A percentile compares a stretch with the other conserved stretches of the same genome.
phyloP scores from a whole-genome alignment of 2,329 filamentous ascomycete species.

The Diplodia corticola region DNA sequence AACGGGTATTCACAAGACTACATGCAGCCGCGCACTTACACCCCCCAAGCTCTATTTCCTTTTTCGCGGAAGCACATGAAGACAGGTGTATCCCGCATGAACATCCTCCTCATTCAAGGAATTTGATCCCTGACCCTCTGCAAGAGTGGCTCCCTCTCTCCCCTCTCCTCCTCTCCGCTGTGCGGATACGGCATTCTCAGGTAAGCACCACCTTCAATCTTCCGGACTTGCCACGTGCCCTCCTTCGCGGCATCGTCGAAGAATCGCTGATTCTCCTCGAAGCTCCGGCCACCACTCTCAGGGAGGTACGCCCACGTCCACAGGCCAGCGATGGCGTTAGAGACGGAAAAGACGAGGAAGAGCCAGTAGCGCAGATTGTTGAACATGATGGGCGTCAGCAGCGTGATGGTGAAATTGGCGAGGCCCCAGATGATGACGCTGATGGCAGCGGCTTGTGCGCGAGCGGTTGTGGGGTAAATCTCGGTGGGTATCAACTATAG shows the following conservation, averaged over 20 bases:
- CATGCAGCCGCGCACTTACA: background rate
- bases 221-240: slow-evolving; percentile 55
- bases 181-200: slow-evolving; percentile 46
- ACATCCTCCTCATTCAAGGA: slow-evolving; percentile 22
- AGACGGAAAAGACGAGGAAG: slow-evolving; percentile 57
- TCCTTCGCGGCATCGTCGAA: slow-evolving; percentile 55
- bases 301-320: slow-evolving; percentile 57
- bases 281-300: slow-evolving; percentile 59
- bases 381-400: slow-evolving; percentile 60
- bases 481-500: slow-evolving; percentile 53
- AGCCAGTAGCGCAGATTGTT: slow-evolving; percentile 61
- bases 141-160: slow-evolving; percentile 49
- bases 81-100: background rate
- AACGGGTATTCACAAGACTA: background rate
- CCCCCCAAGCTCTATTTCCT: background rate
- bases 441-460: slow-evolving; percentile 57
- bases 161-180: slow-evolving; percentile 39
- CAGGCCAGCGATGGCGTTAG: slow-evolving; percentile 56
- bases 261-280: slow-evolving; percentile 62
- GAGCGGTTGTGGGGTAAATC: slow-evolving; percentile 57
- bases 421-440: slow-evolving; percentile 59
- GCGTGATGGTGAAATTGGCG: slow-evolving; percentile 59
- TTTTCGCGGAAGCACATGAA: background rate
- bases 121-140: slow-evolving; percentile 47
- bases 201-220: slow-evolving; percentile 55